These are phyloP conservation scores for Ustilago shanxiensis DNA, from an alignment of 1,284 basidiomycete species.

Conservation along the genomic window DNA sequence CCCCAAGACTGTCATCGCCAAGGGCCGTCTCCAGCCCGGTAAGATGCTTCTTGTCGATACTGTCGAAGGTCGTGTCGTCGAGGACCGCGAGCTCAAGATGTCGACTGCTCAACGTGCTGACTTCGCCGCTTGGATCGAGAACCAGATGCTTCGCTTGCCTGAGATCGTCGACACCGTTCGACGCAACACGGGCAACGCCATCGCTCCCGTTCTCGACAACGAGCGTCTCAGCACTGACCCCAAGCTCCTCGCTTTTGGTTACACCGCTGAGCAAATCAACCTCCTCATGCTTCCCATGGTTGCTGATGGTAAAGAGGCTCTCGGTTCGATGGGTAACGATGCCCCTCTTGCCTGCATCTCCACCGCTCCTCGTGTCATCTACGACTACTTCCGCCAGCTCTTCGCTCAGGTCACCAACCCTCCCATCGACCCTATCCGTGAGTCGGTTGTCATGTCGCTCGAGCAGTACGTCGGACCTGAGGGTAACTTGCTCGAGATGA, in stretches of 20 bases:
- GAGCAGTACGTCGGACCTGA: slow-evolving; percentile 68
- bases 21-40: slow-evolving; percentile 67
- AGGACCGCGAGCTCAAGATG: slow-evolving; percentile 68
- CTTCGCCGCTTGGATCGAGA: slow-evolving; percentile 69
- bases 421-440: slow-evolving; percentile 68
- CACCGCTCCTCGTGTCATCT: slow-evolving; percentile 62
- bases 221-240: slow-evolving; percentile 63
- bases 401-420: slow-evolving; percentile 70
- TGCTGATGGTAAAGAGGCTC: slow-evolving; percentile 64
- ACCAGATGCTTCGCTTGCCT: slow-evolving; percentile 62
- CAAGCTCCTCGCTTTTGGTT: slow-evolving; percentile 66
- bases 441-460: slow-evolving; percentile 68
- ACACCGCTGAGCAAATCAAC: slow-evolving; percentile 67
- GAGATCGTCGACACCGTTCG: slow-evolving; percentile 62
- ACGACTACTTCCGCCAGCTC: slow-evolving; percentile 69
- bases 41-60: slow-evolving; percentile 70
- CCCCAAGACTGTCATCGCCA: slow-evolving; percentile 62
- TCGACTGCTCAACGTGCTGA: slow-evolving; percentile 65
- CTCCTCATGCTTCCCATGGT: slow-evolving; percentile 68
- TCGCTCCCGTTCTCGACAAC: slow-evolving; percentile 61
- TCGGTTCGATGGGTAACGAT: slow-evolving; percentile 69
- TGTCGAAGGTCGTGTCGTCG: slow-evolving; percentile 67
- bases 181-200: slow-evolving; percentile 39
- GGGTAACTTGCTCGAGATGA: slow-evolving; percentile 68
- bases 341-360: slow-evolving; percentile 66